phyloP scores from a whole-genome alignment of 2,329 filamentous ascomycete genomes.

The Hortaea sp. region DNA sequence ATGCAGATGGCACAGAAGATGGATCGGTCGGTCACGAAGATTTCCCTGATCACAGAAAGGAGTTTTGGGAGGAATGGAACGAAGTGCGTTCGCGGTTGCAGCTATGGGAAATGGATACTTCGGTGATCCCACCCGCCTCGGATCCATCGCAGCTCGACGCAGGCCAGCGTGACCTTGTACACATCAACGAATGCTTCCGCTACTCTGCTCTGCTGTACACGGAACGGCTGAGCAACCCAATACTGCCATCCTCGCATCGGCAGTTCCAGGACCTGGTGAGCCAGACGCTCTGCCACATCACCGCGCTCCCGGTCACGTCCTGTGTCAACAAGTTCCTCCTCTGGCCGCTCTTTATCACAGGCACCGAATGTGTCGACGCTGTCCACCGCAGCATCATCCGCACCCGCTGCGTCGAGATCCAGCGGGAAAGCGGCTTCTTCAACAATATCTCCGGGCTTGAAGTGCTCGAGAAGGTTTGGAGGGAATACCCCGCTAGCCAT shows the following conservation, averaged over 20 bases:
- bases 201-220: conserved; percentile 83
- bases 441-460: conserved; percentile 84
- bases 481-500: conserved; percentile 18
- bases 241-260: conserved; percentile 59
- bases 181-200: conserved; percentile 83
- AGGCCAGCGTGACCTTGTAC: conserved; percentile 60
- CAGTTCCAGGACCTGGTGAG: conserved; percentile 77
- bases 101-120: conserved; percentile 63
- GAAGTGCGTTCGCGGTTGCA: conserved; percentile 66
- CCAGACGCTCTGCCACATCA: conserved; percentile 74
- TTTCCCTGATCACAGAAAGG: conserved; percentile 47
- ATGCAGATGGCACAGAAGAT: conserved; percentile 24
- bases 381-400: conserved; percentile 70
- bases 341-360: conserved; percentile 86
- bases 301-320: conserved; percentile 61
- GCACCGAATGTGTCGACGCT: conserved; percentile 78
- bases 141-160: conserved; percentile 14
- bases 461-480: conserved; percentile 78
- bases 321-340: conserved; percentile 78
- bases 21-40: conserved; percentile 12
- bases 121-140: conserved; percentile 27
- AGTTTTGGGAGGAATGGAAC: conserved; percentile 83
- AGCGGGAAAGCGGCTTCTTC: conserved; percentile 80
- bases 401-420: conserved; percentile 73
- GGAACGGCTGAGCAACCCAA: conserved; percentile 72